phyloP scores from a whole-genome alignment of 2,329 filamentous ascomycete genomes.

The Phialemoniopsis sp. region DNA sequence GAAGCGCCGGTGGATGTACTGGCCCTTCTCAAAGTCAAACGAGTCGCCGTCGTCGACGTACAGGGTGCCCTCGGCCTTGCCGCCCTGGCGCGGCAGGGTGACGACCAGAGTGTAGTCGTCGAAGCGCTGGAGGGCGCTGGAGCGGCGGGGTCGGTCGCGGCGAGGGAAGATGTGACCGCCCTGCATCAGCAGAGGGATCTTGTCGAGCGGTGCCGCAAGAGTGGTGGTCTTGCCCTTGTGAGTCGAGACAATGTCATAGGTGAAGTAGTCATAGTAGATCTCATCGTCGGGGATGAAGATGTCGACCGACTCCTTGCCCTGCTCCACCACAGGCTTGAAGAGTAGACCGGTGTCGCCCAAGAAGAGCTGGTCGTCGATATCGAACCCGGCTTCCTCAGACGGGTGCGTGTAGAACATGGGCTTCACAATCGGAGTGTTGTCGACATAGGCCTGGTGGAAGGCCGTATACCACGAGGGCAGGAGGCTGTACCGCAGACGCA shows the following conservation, averaged over 20 bases:
- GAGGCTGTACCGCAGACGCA: conserved; percentile 84
- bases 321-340: conserved; percentile 83
- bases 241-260: conserved; percentile 68
- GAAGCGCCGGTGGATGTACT: conserved; percentile 85
- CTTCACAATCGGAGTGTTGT: conserved; percentile 81
- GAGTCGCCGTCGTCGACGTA: conserved; percentile 94
- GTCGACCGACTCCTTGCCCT: conserved; percentile 68
- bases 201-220: conserved; percentile 75
- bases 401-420: conserved; percentile 95
- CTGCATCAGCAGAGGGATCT: conserved; percentile 85
- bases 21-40: conserved; percentile 81
- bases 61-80: conserved; percentile 71
- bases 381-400: conserved; percentile 79
- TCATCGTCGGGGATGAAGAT: conserved; percentile 88
- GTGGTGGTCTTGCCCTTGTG: conserved; percentile 67
- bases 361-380: conserved; percentile 89
- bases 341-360: conserved; percentile 83
- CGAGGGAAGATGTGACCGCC: conserved; percentile 90
- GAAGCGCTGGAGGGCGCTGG: conserved; percentile 83
- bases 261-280: conserved; percentile 94
- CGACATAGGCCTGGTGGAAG: conserved; percentile 81
- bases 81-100: conserved; percentile 55
- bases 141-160: conserved; percentile 82
- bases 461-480: conserved; percentile 96
- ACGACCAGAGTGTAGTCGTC: conserved; percentile 94